These are phyloP conservation scores for Lentinula edodes DNA, from an alignment of 768 basidiomycete genomes.

Conservation along the genomic window DNA sequence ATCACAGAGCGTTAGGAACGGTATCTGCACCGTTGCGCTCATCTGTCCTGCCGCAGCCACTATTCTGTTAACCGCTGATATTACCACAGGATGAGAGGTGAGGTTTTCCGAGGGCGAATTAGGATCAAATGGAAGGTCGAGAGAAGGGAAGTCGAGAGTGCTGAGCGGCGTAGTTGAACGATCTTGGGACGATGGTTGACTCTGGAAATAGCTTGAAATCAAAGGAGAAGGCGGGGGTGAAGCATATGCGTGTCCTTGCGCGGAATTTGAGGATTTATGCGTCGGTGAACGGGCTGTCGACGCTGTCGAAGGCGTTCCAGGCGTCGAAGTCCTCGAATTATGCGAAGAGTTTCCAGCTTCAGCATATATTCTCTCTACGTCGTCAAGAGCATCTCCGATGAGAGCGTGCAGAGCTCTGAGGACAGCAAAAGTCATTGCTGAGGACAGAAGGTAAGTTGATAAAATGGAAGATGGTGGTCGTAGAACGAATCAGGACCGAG, in stretches of 20 bases:
- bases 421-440: constrained; percentile 53
- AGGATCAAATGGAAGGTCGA: constrained; percentile 42
- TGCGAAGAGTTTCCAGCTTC: constrained; percentile 16
- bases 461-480: not conserved
- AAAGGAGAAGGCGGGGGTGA: constrained; percentile 29
- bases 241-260: constrained; percentile 14
- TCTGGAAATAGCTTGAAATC: constrained; percentile 2
- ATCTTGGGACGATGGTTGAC: not conserved
- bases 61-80: constrained; percentile 55
- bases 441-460: not conserved
- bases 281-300: constrained; percentile 15
- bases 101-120: constrained; percentile 47
- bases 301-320: constrained; percentile 11
- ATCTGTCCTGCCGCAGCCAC: constrained; percentile 69
- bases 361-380: constrained; percentile 58
- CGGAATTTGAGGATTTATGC: constrained; percentile 14
- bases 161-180: constrained; percentile 13
- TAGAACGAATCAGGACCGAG: not conserved
- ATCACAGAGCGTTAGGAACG: constrained; percentile 70
- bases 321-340: constrained; percentile 3
- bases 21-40: constrained; percentile 55
- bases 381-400: constrained; percentile 62
- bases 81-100: constrained; percentile 54
- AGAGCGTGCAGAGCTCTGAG: constrained; percentile 61
- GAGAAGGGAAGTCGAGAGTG: constrained; percentile 52